Conservation (phyloP, 495 filamentous ascomycete genomes). For the Xylaria telfairii region DNA sequence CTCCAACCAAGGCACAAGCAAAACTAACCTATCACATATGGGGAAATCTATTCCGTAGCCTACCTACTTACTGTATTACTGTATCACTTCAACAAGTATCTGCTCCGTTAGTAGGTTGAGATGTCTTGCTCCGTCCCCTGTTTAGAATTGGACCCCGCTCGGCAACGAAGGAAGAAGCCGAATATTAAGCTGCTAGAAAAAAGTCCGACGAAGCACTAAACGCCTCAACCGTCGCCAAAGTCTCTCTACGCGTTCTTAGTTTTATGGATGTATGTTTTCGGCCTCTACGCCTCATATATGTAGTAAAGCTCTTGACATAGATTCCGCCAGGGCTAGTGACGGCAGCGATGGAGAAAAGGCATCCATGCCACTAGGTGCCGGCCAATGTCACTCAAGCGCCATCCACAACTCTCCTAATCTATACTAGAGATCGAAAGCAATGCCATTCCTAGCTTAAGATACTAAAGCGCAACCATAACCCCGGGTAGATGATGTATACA, state of each 20-base stretch:
- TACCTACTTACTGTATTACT: no score
- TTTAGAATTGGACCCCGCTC: background rate
- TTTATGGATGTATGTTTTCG: background rate
- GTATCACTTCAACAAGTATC: background rate
- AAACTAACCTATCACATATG: background rate
- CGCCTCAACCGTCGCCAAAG: constrained; percentile 14
- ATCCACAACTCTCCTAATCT: background rate
- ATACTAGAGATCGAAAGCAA: background rate
- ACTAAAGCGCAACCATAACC: no score
- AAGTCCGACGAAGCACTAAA: constrained; percentile 17
- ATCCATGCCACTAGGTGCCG: no score
- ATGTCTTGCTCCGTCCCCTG: background rate
- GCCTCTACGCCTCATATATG: background rate
- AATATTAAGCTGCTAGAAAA: constrained; percentile 8
- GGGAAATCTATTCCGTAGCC: background rate
- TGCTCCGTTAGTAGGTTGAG: background rate
- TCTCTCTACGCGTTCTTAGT: constrained; percentile 9
- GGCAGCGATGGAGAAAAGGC: background rate
- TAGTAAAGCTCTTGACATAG: background rate
- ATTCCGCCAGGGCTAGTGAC: background rate
- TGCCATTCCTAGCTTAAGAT: no score
- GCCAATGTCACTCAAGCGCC: no score
- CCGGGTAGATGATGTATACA: no score
- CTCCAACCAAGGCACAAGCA: background rate
- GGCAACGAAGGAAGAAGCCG: background rate